A percentile compares a stretch with the other conserved stretches of the same genome.
These are phyloP conservation scores for Taphrina pruni DNA, from an alignment of 1,139 yeast genomes.

Conservation along the genomic window DNA sequence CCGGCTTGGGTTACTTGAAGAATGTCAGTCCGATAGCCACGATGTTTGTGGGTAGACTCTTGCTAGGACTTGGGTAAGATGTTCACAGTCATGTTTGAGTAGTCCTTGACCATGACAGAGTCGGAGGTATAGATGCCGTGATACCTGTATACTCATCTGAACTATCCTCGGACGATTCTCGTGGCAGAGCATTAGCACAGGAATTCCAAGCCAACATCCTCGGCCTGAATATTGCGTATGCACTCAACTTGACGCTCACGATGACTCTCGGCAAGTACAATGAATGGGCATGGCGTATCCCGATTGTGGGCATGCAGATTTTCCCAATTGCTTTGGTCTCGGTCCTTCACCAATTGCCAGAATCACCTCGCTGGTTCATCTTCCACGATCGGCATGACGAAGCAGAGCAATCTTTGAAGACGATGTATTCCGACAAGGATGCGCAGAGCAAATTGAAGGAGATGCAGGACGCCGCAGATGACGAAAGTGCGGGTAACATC, in stretches of 20 bases:
- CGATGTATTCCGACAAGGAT: conserved; percentile 26
- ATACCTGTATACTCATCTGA: conserved; percentile 36
- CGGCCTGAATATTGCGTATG: conserved; percentile 34
- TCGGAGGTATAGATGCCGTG: conserved; percentile 38
- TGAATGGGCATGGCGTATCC: conserved; percentile 39
- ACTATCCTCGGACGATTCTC: conserved; percentile 28
- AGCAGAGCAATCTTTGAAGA: conserved; percentile 13
- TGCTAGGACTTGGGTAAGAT: conserved; percentile 28
- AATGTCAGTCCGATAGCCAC: conserved; percentile 33
- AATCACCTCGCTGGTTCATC: conserved; percentile 34
- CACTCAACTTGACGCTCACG: conserved; percentile 21
- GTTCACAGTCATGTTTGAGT: background rate
- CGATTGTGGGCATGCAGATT: conserved; percentile 36
- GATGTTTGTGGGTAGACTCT: conserved; percentile 32
- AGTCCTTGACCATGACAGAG: background rate
- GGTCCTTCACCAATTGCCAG: conserved; percentile 34
- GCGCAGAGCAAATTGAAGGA: conserved; percentile 25
- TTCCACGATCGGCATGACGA: conserved; percentile 34
- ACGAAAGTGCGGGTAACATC: conserved; percentile 20
- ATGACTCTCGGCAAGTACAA: conserved; percentile 30
- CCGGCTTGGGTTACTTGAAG: conserved; percentile 17
- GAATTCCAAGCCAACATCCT: conserved; percentile 38
- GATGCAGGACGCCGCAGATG: conserved; percentile 34
- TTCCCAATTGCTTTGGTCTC: conserved; percentile 33
- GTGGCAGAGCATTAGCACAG: conserved; percentile 38